Base-by-base conservation (phyloP, 2,329 filamentous ascomycete species). In the Xylaria sp. region DNA sequence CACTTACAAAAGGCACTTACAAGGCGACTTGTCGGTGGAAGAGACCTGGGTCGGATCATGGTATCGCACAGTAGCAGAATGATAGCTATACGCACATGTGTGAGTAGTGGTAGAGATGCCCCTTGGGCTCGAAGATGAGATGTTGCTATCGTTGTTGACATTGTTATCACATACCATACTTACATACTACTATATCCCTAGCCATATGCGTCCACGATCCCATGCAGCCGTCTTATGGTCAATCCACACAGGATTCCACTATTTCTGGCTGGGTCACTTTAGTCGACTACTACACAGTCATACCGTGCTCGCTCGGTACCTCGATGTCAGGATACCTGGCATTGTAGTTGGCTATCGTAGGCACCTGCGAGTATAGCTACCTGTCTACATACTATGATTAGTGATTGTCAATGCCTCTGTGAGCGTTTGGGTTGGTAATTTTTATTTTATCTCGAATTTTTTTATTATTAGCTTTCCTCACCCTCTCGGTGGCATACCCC, bases 341-440 rank as follows among this genome's bases (percentile, higher is more conserved):
- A 40, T 52, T 25, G 40, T 38, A 21, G 42, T 40, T 31, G 40
- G 47, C 31, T 28, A 38, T 12, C 31, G 17, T 23, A 38, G 49
- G 50, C 40, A 40, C 31, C 28, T 9, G 28, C 4, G 21, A 50
- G 31, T 45, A 42, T 42, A 55, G n/a, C n/a, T n/a, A n/a, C n/a
- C n/a, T n/a, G n/a, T n/a, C n/a, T n/a, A n/a, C 23, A 19, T 38
- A 12, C n/a, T 25, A n/a, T 60, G 53, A 58, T 61, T 61, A 58
- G 47, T 61, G 59, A 61, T 61, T 57, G 31, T 31, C 37, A 17
- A 50, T 49, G 45, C 37, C 25, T 28, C 23, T 37, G 11, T 42
- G 58, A 37, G 51, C 28, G 59, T 14, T 51, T n/a, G n/a, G n/a
- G n/a, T n/a, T n/a, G n/a, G n/a, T n/a, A n/a, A n/a, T n/a, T n/a